Evolutionary conservation across 176 grass and related monocot genomes (phyloP), one percentile per base, ranked within the genome.

Genomic region (Rhynchospora pubera): DNA sequence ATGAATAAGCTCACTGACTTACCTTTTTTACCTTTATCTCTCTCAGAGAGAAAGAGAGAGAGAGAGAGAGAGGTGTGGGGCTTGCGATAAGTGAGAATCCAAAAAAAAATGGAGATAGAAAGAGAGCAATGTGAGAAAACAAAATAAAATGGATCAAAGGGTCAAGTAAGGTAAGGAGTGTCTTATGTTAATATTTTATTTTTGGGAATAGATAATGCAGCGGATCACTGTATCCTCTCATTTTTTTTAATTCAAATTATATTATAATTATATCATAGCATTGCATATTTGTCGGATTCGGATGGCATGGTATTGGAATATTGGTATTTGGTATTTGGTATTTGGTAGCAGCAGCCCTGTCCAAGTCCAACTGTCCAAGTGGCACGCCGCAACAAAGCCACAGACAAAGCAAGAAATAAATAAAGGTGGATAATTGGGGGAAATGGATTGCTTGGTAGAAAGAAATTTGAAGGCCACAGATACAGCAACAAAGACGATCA

Each of bases 181-280:
- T 77, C 15, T 61, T 84, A 61, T 84, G 43, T 84, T 62, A 48
- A 62, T 67, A 57, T 50, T 79, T 65, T 67, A 57, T 50, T 79
- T 65, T 78, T 64, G 14, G 23, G 84, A 74, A 85, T 85, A 85
- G 84, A 85, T 85, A 85, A 85, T 85, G 74, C 24, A 66, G 8
- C 22, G 47, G 45, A 85, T 85, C 26, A 67, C 58, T 79, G 74
- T 23, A 85, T 56, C 84, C 84, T 68, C 84, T 79, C 84, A 10
- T 79, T 85, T 77, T 55, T 46, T 7, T 6, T 52, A 13, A 24
- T 6, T 23, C n/a, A n/a, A n/a, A n/a, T n/a, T n/a, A n/a, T n/a
- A n/a, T n/a, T n/a, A n/a, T n/a, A n/a, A n/a, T n/a, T n/a, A 28
- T 28, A 28, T 84, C 42, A 84, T 84, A 62, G 18, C 15, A 48